These are phyloP conservation scores for Iberis pinnata DNA, from an alignment of 345 rosid species.

Conservation along the genomic window DNA sequence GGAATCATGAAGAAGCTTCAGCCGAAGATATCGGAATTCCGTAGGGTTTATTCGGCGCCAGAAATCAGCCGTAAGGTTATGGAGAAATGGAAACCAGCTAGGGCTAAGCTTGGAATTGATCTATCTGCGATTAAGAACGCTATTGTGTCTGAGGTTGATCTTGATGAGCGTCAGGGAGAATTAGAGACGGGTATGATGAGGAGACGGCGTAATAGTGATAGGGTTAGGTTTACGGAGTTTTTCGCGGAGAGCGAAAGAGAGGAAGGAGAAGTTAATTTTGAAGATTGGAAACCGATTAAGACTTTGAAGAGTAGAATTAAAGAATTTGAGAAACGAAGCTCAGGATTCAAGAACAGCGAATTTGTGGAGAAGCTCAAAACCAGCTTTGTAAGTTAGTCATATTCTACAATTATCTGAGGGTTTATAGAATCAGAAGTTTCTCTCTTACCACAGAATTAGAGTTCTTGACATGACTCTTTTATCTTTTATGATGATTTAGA, in stretches of 20 bases:
- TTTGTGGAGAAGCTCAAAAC: conserved; percentile 81
- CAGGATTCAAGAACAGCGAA: conserved; percentile 63
- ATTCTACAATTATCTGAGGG: not conserved
- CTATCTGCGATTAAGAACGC: conserved; percentile 76
- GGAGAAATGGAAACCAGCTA: conserved; percentile 71
- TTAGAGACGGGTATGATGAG: conserved; percentile 43
- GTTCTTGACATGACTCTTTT: not conserved
- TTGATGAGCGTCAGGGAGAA: conserved; percentile 33
- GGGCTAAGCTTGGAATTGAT: conserved; percentile 67
- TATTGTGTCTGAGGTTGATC: conserved; percentile 54
- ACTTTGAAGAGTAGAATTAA: conserved; percentile 56
- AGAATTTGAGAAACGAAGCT: conserved; percentile 77
- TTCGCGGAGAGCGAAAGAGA: conserved; percentile 34
- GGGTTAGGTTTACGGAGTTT: conserved; percentile 46
- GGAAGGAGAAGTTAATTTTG: conserved; percentile 36
- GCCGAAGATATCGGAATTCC: conserved; percentile 84
- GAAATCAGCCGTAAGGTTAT: conserved; percentile 75
- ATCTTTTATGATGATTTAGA: not conserved
- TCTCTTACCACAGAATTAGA: no score
- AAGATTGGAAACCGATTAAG: conserved; percentile 81
- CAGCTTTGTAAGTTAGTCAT: conserved; percentile 52
- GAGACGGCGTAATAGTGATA: conserved; percentile 41
- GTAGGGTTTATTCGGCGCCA: conserved; percentile 88
- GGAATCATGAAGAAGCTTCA: conserved; percentile 78
- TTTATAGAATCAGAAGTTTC: no score